Evolutionary conservation across 2,329 filamentous ascomycete genomes (phyloP).

Genomic region (Didymella sp.): DNA sequence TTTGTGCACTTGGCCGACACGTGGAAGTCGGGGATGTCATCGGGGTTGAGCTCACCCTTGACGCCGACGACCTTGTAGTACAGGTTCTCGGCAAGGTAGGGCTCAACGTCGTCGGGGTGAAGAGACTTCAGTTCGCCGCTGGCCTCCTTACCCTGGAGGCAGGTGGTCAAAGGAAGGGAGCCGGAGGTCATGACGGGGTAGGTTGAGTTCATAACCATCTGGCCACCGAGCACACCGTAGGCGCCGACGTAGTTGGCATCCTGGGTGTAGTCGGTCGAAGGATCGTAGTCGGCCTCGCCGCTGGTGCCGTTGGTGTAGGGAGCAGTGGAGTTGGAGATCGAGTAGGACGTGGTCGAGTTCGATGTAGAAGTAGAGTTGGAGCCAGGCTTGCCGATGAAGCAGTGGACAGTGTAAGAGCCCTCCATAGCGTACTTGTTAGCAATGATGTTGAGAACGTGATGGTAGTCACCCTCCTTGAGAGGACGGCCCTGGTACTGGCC

Average conservation of each 20-base stretch:
- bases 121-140: slow-evolving; percentile 42
- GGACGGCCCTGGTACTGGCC: slow-evolving; percentile 43
- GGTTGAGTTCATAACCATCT: slow-evolving; percentile 35
- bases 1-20: slow-evolving; percentile 42
- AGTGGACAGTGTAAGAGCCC: slow-evolving; percentile 48
- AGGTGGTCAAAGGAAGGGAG: slow-evolving; percentile 44
- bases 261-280: slow-evolving; percentile 38
- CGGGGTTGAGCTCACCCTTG: slow-evolving; percentile 40
- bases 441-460: slow-evolving; percentile 43
- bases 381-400: slow-evolving; percentile 43
- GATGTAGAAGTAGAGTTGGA: slow-evolving; percentile 34
- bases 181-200: slow-evolving; percentile 41
- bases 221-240: slow-evolving; percentile 43
- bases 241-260: slow-evolving; percentile 44
- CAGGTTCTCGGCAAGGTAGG: slow-evolving; percentile 46
- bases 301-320: slow-evolving; percentile 30
- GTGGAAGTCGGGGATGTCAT: slow-evolving; percentile 44
- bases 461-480: slow-evolving; percentile 45
- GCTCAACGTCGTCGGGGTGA: slow-evolving; percentile 41
- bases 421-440: slow-evolving; percentile 46
- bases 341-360: slow-evolving; percentile 36
- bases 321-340: slow-evolving; percentile 30
- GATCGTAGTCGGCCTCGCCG: slow-evolving; percentile 33
- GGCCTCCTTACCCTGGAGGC: slow-evolving; percentile 44
- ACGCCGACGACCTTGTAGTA: slow-evolving; percentile 46